These are phyloP conservation scores for Sporothrix brasiliensis DNA, from an alignment of 2,329 filamentous ascomycete species.

Conservation along the genomic window DNA sequence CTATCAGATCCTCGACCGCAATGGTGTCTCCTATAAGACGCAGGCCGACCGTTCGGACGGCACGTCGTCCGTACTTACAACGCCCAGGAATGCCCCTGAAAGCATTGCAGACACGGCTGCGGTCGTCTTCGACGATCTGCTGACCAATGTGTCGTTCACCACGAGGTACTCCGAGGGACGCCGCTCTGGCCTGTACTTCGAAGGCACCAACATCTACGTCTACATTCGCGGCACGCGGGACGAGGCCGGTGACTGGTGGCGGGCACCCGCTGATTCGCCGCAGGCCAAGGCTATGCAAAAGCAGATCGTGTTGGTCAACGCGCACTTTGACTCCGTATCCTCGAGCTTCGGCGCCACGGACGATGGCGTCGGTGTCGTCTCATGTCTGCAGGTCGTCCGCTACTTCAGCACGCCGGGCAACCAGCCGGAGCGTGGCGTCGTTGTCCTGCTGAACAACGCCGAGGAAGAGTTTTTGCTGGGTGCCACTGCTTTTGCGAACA, in stretches of 20 bases:
- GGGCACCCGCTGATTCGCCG: constrained; percentile 37
- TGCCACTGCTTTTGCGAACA: constrained; percentile 79
- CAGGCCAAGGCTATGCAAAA: constrained; percentile 49
- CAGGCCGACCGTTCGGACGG: constrained; percentile 40
- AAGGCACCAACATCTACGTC: constrained; percentile 88
- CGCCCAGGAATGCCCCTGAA: background rate
- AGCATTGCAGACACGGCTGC: constrained; percentile 45
- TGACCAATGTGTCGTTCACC: constrained; percentile 74
- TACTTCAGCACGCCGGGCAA: constrained; percentile 77
- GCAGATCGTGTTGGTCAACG: constrained; percentile 87
- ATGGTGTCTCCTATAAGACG: constrained; percentile 54
- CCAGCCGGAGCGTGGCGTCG: constrained; percentile 76
- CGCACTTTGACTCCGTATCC: constrained; percentile 88
- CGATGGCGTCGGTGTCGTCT: constrained; percentile 88
- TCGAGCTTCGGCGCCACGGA: constrained; percentile 93
- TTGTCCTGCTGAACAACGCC: constrained; percentile 89
- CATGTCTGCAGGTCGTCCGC: constrained; percentile 79
- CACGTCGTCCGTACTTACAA: background rate
- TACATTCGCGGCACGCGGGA: constrained; percentile 85
- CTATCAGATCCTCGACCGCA: constrained; percentile 67
- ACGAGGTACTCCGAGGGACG: constrained; percentile 43
- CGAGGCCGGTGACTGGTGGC: constrained; percentile 74
- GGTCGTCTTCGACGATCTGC: constrained; percentile 72
- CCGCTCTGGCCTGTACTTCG: constrained; percentile 70
- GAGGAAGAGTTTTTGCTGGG: constrained; percentile 94